Percentiles rank a stretch among this genome's conserved stretches.
phyloP scores from a whole-genome alignment of 805 yeast genomes.

The Schizosaccharomyces cryophilus region DNA sequence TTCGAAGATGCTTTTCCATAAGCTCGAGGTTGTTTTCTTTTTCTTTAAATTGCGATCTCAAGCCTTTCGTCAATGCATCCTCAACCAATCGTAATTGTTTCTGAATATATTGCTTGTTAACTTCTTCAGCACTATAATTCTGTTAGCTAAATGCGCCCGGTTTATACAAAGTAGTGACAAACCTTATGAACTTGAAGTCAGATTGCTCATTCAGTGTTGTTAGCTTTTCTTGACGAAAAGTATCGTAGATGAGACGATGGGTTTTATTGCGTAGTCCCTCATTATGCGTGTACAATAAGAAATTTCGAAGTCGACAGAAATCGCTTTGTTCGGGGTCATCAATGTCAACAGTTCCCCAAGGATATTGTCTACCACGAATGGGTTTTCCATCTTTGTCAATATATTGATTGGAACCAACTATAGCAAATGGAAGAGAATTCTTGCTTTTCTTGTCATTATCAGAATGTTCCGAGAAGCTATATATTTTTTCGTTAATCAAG shows the following conservation, averaged over 20 bases:
- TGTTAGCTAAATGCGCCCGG: not conserved
- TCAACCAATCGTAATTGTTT: constrained; percentile 94
- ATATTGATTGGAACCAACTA: constrained; percentile 25
- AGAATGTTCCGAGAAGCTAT: constrained; percentile 48
- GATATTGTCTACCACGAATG: constrained; percentile 34
- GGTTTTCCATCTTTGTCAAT: constrained; percentile 13
- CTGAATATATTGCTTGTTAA: constrained; percentile 16
- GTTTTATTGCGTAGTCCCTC: constrained; percentile 64
- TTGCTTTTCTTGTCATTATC: constrained; percentile 24
- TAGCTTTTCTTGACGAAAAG: constrained; percentile 54
- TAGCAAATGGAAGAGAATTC: constrained; percentile 32
- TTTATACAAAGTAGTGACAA: not conserved
- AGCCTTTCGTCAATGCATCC: constrained; percentile 72
- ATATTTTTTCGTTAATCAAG: constrained; percentile 31
- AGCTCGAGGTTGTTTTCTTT: constrained; percentile 30
- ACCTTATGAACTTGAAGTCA: constrained; percentile 12
- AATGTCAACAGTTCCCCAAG: constrained; percentile 42
- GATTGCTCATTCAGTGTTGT: constrained; percentile 17
- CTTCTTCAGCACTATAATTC: not conserved
- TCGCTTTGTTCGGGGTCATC: constrained; percentile 19
- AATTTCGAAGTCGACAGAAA: constrained; percentile 30
- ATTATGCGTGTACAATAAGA: constrained; percentile 53
- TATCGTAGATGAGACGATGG: constrained; percentile 50
- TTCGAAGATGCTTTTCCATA: not conserved
- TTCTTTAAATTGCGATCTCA: constrained; percentile 86